Evolutionary conservation across 768 basidiomycete species (phyloP).

Genomic region (Rhodotorula diobovata): DNA sequence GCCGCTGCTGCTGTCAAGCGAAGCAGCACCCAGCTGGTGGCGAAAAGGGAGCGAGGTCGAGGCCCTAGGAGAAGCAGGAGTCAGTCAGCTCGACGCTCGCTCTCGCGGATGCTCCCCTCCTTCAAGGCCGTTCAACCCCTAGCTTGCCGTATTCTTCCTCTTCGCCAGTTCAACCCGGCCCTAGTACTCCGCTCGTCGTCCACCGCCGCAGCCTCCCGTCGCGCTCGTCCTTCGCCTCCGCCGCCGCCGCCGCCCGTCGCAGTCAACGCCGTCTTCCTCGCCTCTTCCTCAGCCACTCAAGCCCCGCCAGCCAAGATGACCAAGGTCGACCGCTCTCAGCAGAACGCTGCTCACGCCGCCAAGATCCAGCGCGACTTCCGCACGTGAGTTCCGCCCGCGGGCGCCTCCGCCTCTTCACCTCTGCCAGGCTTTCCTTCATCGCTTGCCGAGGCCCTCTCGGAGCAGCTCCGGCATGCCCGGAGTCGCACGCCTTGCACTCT

Average conservation of each 20-base stretch:
- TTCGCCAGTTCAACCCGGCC: conserved; percentile 27
- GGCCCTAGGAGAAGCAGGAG: too few species aligned
- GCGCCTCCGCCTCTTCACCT: background rate
- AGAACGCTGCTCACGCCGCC: conserved; percentile 3
- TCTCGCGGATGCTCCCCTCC: background rate
- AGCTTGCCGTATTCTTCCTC: background rate
- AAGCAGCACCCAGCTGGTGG: too few species aligned
- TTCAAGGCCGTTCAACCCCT: too few species aligned
- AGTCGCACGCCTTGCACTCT: background rate
- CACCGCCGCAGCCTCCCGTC: background rate
- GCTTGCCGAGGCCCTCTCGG: too few species aligned
- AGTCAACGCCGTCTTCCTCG: background rate
- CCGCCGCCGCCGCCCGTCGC: background rate
- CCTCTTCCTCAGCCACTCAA: background rate
- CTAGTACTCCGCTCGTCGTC: background rate
- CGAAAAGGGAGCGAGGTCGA: too few species aligned
- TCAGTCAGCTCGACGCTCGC: too few species aligned
- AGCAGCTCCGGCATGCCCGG: background rate
- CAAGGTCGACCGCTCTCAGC: background rate
- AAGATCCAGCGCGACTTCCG: conserved; percentile 27
- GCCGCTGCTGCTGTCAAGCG: too few species aligned
- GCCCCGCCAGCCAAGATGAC: background rate
- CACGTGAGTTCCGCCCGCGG: conserved; percentile 8
- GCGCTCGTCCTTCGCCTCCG: background rate
- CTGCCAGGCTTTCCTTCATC: too few species aligned